Conservation (phyloP, 352 stramenopile species). For the Phytopythium boreale region DNA sequence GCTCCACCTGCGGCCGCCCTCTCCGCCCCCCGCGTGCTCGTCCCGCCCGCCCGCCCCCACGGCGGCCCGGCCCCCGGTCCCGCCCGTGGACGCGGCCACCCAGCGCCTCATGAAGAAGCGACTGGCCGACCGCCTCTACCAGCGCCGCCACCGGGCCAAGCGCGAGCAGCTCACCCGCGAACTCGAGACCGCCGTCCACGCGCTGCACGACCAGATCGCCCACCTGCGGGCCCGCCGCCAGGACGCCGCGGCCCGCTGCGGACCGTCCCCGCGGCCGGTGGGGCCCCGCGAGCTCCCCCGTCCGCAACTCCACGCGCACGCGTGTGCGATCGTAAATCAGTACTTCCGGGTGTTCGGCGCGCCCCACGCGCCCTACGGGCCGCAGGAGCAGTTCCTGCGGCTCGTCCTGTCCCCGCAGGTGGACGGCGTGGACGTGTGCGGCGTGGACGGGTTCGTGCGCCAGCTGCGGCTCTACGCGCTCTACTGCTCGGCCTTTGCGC, state of each 20-base stretch:
- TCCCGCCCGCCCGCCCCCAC: not conserved
- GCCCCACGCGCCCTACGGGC: not conserved
- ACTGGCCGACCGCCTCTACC: slow-evolving; percentile 32
- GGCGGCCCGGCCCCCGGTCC: not conserved
- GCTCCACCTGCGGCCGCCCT: no score
- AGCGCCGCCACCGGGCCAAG: slow-evolving; percentile 35
- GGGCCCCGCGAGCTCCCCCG: not conserved
- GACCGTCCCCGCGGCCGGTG: no score
- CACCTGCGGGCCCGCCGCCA: slow-evolving; percentile 8
- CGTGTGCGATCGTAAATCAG: slow-evolving; percentile 18
- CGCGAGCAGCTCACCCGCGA: slow-evolving; percentile 17
- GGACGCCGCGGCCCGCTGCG: not conserved
- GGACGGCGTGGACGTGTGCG: slow-evolving; percentile 13
- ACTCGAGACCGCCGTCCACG: slow-evolving; percentile 20
- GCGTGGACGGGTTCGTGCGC: slow-evolving; percentile 23
- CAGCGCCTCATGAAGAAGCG: slow-evolving; percentile 19
- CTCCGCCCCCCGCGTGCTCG: no score
- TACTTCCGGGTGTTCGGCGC: slow-evolving; percentile 27
- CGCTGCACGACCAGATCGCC: slow-evolving; percentile 23
- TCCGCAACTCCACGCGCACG: slow-evolving; percentile 14
- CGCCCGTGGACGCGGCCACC: not conserved
- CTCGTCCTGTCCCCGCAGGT: slow-evolving; percentile 23
- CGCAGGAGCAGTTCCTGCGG: slow-evolving; percentile 26
- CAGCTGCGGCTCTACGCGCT: slow-evolving; percentile 28
- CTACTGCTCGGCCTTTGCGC: slow-evolving; percentile 16